Base-by-base conservation (phyloP, 306 rosid species). In the Cucurbita argyrosperma region DNA sequence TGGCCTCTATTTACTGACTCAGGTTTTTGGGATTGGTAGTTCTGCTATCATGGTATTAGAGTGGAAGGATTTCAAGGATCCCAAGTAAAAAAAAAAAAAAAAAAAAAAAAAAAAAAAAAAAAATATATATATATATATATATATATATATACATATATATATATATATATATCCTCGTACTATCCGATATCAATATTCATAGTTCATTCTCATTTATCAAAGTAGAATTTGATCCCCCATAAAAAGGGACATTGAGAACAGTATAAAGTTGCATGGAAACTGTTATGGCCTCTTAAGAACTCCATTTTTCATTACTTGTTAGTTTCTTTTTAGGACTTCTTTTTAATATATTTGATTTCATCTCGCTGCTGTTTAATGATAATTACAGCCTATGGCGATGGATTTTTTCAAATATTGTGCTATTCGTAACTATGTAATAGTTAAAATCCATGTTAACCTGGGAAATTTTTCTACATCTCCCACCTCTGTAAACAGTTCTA, bases 401-500 rank as follows among this genome's bases (percentile, higher is more conserved):
- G 10, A 45, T 21, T 19, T 66, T 66, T 45, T 42, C 72, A 39
- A 42, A 10, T 43, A 43, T n/a, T 39, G 72, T 21, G 49, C 16
- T 39, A 42, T 7, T 54, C 21, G 10, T 47, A 23, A 46, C 57
- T 15, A 23, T 18, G 53, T 74, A 37, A 14, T 59, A 38, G 46
- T 35, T 37, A 42, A 35, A 46, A 16, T 54, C 49, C 30, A 39
- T 69, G 39, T 73, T 46, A 67, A 67, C 55, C 46, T 67, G 40
- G 18, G 39, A 46, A 49, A 67, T 67, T 45, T 11, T 46, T 2
- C 55, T n/a, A 63, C 54, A 43, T 18, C 9, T 66, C 18, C 38
- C 39, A 11, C 77, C 68, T 77, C 40, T 35, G 16, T 72, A 60
- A 81, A 76, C 87, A 93, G 98, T 82, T 87, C 81, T 93, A 37